phyloP scores from a whole-genome alignment of 805 yeast genomes.

The Saturnispora diversa region DNA sequence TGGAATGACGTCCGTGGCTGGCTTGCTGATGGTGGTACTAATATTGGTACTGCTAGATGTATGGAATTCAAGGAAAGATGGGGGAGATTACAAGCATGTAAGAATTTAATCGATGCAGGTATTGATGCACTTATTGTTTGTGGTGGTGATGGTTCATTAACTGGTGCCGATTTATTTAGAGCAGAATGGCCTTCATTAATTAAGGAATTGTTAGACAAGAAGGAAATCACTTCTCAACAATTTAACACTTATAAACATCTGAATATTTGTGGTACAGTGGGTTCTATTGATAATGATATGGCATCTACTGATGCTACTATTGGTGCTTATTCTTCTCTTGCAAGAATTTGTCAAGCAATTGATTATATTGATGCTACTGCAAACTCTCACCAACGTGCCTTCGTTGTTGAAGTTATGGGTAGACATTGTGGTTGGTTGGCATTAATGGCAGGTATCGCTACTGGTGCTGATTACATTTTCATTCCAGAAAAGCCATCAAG shows the following conservation, averaged over 20 bases:
- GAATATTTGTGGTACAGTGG: constrained; percentile 68
- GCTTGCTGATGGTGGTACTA: constrained; percentile 66
- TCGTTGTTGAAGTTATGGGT: constrained; percentile 83
- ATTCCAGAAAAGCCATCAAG: constrained; percentile 75
- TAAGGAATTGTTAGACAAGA: constrained; percentile 42
- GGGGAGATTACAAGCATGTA: constrained; percentile 58
- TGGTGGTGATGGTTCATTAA: constrained; percentile 79
- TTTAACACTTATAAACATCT: constrained; percentile 44
- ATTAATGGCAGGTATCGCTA: constrained; percentile 69
- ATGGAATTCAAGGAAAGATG: constrained; percentile 55
- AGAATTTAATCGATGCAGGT: constrained; percentile 59
- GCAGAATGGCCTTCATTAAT: constrained; percentile 70
- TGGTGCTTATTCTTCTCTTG: constrained; percentile 74
- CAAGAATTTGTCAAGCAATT: constrained; percentile 63
- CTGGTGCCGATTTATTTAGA: constrained; percentile 75
- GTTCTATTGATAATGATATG: constrained; percentile 83
- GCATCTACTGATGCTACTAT: constrained; percentile 77
- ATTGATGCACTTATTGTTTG: constrained; percentile 73
- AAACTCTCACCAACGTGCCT: constrained; percentile 73
- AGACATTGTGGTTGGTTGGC: constrained; percentile 88
- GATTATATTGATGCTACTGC: constrained; percentile 85
- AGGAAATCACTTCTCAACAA: constrained; percentile 40
- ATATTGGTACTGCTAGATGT: constrained; percentile 73
- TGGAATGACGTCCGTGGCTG: constrained; percentile 73
- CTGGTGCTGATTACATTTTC: constrained; percentile 73